Evolutionary conservation across 805 yeast species (phyloP), one percentile per base, ranked within the genome.

Genomic region (Cyberlindnera maritima): DNA sequence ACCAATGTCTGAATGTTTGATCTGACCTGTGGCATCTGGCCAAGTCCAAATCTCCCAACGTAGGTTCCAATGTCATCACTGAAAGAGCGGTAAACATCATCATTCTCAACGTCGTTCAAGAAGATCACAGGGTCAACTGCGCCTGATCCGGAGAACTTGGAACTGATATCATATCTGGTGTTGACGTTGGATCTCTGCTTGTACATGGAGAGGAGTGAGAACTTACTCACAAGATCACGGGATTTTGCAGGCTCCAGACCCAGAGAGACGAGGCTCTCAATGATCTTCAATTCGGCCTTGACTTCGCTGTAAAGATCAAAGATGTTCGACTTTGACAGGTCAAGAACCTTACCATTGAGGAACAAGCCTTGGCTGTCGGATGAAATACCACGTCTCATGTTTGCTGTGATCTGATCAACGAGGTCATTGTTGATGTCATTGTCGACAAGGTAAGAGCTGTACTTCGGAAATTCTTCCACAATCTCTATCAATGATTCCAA

Each of bases 1-100:
- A 92, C 76, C 19, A 85, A 48, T 36, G 88, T 85, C 61, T 88
- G 87, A 52, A 88, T 73, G 60, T 92, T 92, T 52, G 87, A 89
- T 44, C 75, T 72, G 32, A 83, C 74, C 7, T 76, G 76, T 1
- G 96, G 96, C 15, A 88, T 66, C 58, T 80, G 83, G 9, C 87
- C 89, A 26, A 72, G 72, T 32, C 76, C 69, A 8, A 68, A 61
- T 26, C 66, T 62, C n/a, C 67, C 64, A 34, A 77, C 56, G 58
- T 85, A 85, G 0, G 67, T 71, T 9, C 68, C 63, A 12, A 76
- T 61, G 36, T 83, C 71, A 20, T 66, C 60, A 1, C 78, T 60
- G 57, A 75, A 75, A 9, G 67, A 62, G 1, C 63, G 57, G 59
- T 87, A 90, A 28, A 68, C 72, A 1, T 61, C 56, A 59, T 88